Evolutionary conservation across 345 rosid species (phyloP), one percentile per base, ranked within the genome.

Genomic region (Hibiscus mutabilis): DNA sequence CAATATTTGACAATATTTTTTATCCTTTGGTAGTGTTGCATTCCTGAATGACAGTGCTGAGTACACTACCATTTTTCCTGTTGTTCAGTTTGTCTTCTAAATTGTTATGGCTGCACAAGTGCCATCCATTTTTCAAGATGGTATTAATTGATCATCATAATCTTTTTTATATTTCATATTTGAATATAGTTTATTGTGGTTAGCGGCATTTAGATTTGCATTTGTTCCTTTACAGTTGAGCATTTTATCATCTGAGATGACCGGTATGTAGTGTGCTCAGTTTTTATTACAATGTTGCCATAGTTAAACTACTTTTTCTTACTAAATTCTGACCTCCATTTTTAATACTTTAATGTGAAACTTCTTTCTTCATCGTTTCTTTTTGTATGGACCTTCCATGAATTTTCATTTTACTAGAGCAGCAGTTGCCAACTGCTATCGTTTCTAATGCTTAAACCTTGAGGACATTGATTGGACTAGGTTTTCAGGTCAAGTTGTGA

Each of bases 41-140:
- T 58, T 58, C 35, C 64, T 15, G 22, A 66, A 46, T 66, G 13
- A 44, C 25, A 6, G 35, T n/a, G 27, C 60, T 55, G 25, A 55
- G 27, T 55, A 44, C 44, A 67, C 35, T 49, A n/a, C 16, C 33
- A 29, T n/a, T 51, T 67, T 67, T 67, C 71, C 42, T 15, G 59
- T 27, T 67, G n/a, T 49, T 27, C 40, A 9, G 16, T 67, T 49
- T 67, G 37, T 27, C 24, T 27, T 67, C 70, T 49, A 49, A 67
- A 67, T 9, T 21, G n/a, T 67, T 67, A 9, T 25, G 58, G 70
- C 22, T 16, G 70, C 42, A 27, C 16, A 10, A 16, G 9, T 47
- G 5, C 16, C n/a, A 13, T 46, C 19, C n/a, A 42, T 27, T 67
- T 49, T 67, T 12, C 44, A 27, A 51, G 10, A 67, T 67, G 21